These are phyloP conservation scores for Mycena metata DNA, from an alignment of 768 basidiomycete genomes.

Conservation along the genomic window DNA sequence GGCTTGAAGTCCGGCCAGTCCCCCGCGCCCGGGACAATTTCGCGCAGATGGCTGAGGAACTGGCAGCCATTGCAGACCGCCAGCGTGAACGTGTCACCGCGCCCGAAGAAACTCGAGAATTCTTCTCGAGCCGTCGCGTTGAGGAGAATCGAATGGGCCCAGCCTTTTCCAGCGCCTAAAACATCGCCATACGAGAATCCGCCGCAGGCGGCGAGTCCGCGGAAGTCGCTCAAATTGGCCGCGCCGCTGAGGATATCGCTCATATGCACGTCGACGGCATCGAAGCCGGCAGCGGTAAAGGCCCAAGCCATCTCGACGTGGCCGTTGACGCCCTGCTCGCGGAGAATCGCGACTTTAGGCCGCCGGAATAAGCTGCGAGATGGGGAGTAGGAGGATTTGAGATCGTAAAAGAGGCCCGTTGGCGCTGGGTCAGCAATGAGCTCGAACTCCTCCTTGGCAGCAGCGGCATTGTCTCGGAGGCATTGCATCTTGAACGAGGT, in stretches of 20 bases:
- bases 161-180: conserved; percentile 96
- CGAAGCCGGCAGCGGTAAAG: conserved; percentile 94
- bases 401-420: conserved; percentile 81
- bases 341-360: conserved; percentile 93
- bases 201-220: conserved; percentile 94
- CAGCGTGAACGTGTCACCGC: conserved; percentile 87
- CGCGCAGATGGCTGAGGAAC: conserved; percentile 90
- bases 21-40: conserved; percentile 89
- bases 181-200: conserved; percentile 99
- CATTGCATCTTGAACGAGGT: conserved; percentile 94
- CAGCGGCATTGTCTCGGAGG: conserved; percentile 84
- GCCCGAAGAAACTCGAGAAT: conserved; percentile 85
- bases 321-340: conserved; percentile 99
- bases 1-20: conserved; percentile 93
- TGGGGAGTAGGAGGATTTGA: conserved; percentile 67
- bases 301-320: conserved; percentile 99
- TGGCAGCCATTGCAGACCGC: conserved; percentile 99
- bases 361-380: conserved; percentile 60
- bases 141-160: conserved; percentile 96
- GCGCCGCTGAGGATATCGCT: conserved; percentile 89
- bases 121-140: conserved; percentile 81
- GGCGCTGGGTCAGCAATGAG: conserved; percentile 72
- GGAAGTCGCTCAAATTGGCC: conserved; percentile 75
- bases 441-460: conserved; percentile 86
- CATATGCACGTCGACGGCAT: conserved; percentile 98